These are phyloP conservation scores for Takakia lepidozioides DNA, from an alignment of 225 moss, liverwort and hornwort genomes.

Conservation along the genomic window DNA sequence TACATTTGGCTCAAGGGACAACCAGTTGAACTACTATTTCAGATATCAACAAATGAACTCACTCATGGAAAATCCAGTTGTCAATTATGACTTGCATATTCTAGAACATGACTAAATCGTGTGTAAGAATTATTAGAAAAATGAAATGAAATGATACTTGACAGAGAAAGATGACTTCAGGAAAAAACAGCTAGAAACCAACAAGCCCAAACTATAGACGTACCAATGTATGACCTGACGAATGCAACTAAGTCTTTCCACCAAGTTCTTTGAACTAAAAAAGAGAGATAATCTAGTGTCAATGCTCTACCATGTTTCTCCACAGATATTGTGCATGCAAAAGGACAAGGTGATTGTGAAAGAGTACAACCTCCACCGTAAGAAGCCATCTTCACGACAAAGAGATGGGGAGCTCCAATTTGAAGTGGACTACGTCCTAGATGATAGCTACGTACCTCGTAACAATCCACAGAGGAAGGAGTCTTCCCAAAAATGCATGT, in stretches of 20 bases:
- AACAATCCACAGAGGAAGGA: constrained; percentile 51
- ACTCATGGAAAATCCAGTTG: no score
- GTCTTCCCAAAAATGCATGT: constrained; percentile 62
- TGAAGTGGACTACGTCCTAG: constrained; percentile 63
- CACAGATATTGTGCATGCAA: constrained; percentile 62
- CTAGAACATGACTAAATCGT: no score
- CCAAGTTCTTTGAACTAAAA: no score
- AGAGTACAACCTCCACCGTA: constrained; percentile 39
- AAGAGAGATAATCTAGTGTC: no score
- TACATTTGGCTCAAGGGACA: no score
- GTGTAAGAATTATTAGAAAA: not conserved
- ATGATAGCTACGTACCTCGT: constrained; percentile 64
- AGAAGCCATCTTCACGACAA: constrained; percentile 15
- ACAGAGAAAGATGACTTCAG: not conserved
- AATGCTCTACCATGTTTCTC: no score
- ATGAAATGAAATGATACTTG: not conserved
- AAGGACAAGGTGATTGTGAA: constrained; percentile 69
- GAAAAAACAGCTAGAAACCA: not conserved
- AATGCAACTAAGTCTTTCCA: no score
- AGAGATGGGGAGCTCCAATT: constrained; percentile 46
- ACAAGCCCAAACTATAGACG: not conserved
- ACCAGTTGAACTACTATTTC: no score
- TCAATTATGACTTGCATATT: no score
- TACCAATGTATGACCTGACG: not conserved
- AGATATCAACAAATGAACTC: no score